Base-by-base conservation (phyloP, 2,329 filamentous ascomycete species). In the Fusarium graminum region DNA sequence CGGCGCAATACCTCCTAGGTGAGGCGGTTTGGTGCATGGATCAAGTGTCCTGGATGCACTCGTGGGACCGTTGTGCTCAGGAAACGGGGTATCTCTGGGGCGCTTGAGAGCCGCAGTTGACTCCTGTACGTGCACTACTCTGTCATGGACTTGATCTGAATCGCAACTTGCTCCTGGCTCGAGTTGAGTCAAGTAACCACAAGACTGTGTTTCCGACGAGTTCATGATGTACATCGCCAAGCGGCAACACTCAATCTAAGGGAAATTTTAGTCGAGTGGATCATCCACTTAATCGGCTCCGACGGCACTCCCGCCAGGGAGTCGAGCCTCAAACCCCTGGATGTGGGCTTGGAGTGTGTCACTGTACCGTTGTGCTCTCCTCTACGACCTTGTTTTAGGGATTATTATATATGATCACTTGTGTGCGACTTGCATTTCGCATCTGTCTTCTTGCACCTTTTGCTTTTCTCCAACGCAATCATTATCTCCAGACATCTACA, bases 221-320 rank as follows among this genome's bases (percentile, higher is more conserved):
- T 65, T 66, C 65, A 69, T 71, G 61, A 71, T 75, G 67, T 66
- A 72, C 58, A 71, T 75, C 65, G 74, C 74, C 74, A 75, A 75
- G 74, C 71, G 73, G 74, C 72, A 72, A 72, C 60, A 71, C 65
- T 71, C 69, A 71, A 72, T 71, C 69, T 67, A 53, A 69, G 59
- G 70, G 67, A 69, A 74, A 73, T 68, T 72, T 66, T 69, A 73
- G 72, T 72, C 63, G 62, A 70, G 72, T 71, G 73, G 73, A 69
- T 63, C 69, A 59, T 68, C 69, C 60, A 72, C 71, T 71, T 61
- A 62, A 73, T 73, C 71, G 71, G 61, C 64, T 72, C 72, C 68
- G 67, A 74, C 68, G 71, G 69, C 71, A 72, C 65, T 63, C 63
- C 68, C 62, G 65, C 59, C 66, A 71, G 65, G 65, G 61, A 71